These are phyloP conservation scores for Lactuca sativa DNA, from an alignment of 129 eudicot species.

Conservation along the genomic window DNA sequence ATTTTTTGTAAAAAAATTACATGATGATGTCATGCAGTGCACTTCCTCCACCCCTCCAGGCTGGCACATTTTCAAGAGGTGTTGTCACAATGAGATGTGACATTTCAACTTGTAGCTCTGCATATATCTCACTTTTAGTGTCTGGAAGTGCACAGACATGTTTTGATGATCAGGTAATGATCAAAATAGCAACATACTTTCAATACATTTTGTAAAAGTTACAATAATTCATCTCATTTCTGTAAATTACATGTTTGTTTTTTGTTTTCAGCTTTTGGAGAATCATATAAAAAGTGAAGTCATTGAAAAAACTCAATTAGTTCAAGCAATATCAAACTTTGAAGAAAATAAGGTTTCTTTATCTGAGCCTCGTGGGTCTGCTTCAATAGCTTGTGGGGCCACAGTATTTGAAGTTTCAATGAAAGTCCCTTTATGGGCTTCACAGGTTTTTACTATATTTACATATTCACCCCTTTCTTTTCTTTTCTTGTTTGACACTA, in stretches of 20 bases:
- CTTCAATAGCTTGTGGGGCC: conserved; percentile 88
- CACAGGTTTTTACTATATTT: conserved; percentile 55
- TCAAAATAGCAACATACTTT: not conserved
- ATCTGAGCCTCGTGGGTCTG: conserved; percentile 84
- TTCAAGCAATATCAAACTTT: conserved; percentile 47
- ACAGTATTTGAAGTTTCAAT: conserved; percentile 80
- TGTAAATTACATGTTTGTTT: not conserved
- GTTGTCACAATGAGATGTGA: conserved; percentile 98
- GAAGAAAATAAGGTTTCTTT: conserved; percentile 52
- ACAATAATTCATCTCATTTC: not conserved
- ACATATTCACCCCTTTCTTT: not conserved
- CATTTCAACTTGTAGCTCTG: conserved; percentile 76
- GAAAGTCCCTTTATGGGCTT: conserved; percentile 95
- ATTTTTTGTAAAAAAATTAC: not conserved
- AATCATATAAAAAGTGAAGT: conserved; percentile 92
- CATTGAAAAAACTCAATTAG: conserved; percentile 66
- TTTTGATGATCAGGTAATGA: conserved; percentile 83
- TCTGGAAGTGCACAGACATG: conserved; percentile 97
- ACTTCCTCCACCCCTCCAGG: conserved; percentile 98
- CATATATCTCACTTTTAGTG: conserved; percentile 88
- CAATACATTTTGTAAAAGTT: not conserved
- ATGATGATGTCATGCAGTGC: conserved; percentile 59
- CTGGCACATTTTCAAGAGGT: conserved; percentile 92
- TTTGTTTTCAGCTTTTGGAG: conserved; percentile 68
- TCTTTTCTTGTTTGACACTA: not conserved